Conservation (phyloP, 2,329 filamentous ascomycete genomes). For the Trichoderma semiorbis region DNA sequence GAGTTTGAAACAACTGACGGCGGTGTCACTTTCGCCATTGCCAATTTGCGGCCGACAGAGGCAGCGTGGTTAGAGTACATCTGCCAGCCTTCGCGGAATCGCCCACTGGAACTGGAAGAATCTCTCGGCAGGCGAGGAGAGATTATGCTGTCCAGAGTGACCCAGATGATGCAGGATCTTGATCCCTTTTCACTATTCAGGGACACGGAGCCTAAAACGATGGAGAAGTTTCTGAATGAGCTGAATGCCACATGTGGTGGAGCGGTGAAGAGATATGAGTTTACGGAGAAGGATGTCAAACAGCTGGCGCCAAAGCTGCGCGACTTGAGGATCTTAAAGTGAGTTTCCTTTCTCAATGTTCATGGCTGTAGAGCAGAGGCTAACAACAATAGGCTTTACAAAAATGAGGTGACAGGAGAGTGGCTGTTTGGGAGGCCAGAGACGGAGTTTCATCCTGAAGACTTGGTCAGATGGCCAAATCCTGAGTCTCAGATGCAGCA, state of each 20-base stretch:
- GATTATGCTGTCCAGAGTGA: slow-evolving; percentile 25
- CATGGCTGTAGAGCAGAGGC: neutral
- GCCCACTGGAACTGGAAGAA: neutral
- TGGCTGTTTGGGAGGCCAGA: slow-evolving; percentile 11
- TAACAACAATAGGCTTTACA: slow-evolving; percentile 1
- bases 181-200: slow-evolving; percentile 21
- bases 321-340: slow-evolving; percentile 7
- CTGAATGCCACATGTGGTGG: slow-evolving; percentile 26
- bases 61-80: slow-evolving; percentile 26
- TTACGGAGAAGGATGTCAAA: slow-evolving; percentile 24
- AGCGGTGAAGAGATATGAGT: slow-evolving; percentile 23
- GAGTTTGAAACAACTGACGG: slow-evolving; percentile 1
- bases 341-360: neutral
- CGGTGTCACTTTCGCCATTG: neutral
- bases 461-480: slow-evolving; percentile 10
- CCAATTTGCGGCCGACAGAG: slow-evolving; percentile 25
- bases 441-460: slow-evolving; percentile 18
- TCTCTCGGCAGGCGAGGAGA: slow-evolving; percentile 6
- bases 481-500: neutral
- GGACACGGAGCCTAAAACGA: slow-evolving; percentile 18
- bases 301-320: slow-evolving; percentile 10
- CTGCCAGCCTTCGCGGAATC: slow-evolving; percentile 19
- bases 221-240: slow-evolving; percentile 24
- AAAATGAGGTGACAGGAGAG: neutral
- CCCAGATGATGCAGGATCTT: slow-evolving; percentile 25